A percentile compares a stretch with the other conserved stretches of the same genome.
Evolutionary conservation across 345 rosid genomes (phyloP).

Genomic region (Abelmoschus esculentus): DNA sequence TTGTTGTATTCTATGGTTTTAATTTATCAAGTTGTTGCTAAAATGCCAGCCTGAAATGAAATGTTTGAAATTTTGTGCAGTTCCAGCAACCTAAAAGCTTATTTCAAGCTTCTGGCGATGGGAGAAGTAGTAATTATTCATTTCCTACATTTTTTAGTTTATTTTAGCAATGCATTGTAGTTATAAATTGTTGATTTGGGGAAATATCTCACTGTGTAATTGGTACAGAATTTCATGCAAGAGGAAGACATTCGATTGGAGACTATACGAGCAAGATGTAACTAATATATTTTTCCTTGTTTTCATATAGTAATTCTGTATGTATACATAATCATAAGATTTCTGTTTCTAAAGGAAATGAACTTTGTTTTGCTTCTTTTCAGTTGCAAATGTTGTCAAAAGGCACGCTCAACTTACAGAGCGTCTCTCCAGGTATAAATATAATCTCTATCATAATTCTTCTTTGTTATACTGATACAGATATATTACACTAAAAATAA

Average conservation of each 20-base stretch:
- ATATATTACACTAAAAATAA: not conserved
- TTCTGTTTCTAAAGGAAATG: conserved; percentile 11
- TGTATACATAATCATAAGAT: not conserved
- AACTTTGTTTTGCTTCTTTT: not conserved
- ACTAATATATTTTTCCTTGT: not conserved
- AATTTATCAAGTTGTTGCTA: not conserved
- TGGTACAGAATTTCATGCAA: conserved; percentile 42
- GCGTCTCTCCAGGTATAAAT: conserved; percentile 63
- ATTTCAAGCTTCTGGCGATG: conserved; percentile 17
- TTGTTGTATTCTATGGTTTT: not conserved
- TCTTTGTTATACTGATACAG: not conserved
- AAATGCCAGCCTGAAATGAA: not conserved
- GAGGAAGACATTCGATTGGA: conserved; percentile 64
- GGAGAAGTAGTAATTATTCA: conserved; percentile 40
- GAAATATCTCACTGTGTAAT: not conserved
- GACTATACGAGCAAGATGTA: conserved; percentile 76
- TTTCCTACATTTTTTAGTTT: not conserved
- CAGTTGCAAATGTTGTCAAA: conserved; percentile 80
- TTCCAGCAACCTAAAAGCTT: not conserved
- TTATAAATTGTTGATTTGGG: not conserved
- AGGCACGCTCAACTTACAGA: conserved; percentile 73
- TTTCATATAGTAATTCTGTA: not conserved
- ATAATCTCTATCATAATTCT: not conserved
- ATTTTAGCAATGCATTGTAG: not conserved
- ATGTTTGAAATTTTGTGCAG: not conserved